Evolutionary conservation across 192 early-diverging fungal genomes (phyloP), one percentile per base, ranked within the genome.

Genomic region (Podila epicladia): DNA sequence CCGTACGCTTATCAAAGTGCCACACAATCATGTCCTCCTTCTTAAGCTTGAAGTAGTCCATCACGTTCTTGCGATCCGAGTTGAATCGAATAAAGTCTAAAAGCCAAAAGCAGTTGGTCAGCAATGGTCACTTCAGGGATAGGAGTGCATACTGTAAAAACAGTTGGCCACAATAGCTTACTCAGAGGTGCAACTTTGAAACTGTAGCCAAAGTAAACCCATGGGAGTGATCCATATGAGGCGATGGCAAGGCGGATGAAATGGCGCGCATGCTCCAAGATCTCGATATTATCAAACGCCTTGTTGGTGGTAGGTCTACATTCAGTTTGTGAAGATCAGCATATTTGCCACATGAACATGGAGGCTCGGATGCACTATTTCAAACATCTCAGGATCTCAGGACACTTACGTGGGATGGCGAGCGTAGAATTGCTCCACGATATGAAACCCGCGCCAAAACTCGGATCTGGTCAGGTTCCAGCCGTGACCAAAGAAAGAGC

Each of bases 21-120:
- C 83, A 85, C 3, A 75, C 68, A 31, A 85, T 82, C 66, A 85
- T 82, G 35, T 85, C 83, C 29, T 75, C 73, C 49, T 85, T 85
- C 20, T 77, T 75, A 15, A 85, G 74, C 57, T 69, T 73, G 64
- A 85, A 85, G 49, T 82, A 85, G 49, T 85, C 78, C 62, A 62
- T 62, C 0, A 85, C 78, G 48, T 73, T 74, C 63, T 85, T 85
- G 17, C 71, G 73, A 31, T 85, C 78, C 17, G 83, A 85, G 59
- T 77, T 73, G 22, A 85, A 71, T 13, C 83, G 70, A 17, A 85
- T 68, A 73, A 82, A 80, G 57, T 85, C 83, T 84, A 59, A 28
- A 9, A 63, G 33, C 35, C 33, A 55, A 22, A 26, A 5, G 22
- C 2, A 24, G 17, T 53, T 17, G 5, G 45, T 38, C 20, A 38